A percentile compares a stretch with the other conserved stretches of the same genome.
These are phyloP conservation scores for Histomonas meleagridis DNA, from an alignment of 208 protist species.

Conservation along the genomic window DNA sequence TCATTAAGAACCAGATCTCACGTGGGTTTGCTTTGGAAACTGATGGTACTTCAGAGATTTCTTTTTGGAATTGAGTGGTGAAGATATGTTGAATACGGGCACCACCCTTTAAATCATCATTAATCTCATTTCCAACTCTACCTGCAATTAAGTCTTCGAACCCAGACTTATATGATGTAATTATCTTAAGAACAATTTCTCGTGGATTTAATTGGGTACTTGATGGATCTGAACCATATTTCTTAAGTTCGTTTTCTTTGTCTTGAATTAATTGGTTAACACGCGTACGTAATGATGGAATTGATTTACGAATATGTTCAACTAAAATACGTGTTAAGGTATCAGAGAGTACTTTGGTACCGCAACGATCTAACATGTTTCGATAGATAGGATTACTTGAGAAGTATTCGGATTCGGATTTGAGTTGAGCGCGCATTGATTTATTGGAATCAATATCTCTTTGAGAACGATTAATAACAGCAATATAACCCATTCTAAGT, in stretches of 20 bases:
- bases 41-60: not conserved
- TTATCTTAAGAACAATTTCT: not conserved
- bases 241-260: not conserved
- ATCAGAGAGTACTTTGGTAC: constrained; percentile 45
- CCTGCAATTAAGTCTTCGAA: constrained; percentile 19
- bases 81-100: constrained; percentile 32
- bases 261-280: not conserved
- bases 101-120: constrained; percentile 18
- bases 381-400: constrained; percentile 69
- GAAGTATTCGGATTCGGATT: constrained; percentile 64
- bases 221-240: not conserved
- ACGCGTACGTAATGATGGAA: constrained; percentile 66
- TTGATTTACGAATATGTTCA: constrained; percentile 74
- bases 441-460: constrained; percentile 76
- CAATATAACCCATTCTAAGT: constrained; percentile 85
- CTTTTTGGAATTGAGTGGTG: not conserved
- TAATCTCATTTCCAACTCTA: not conserved
- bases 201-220: not conserved
- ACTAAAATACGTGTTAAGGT: constrained; percentile 65
- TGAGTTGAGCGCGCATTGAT: constrained; percentile 66
- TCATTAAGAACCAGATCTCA: not conserved
- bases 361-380: constrained; percentile 39
- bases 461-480: constrained; percentile 90
- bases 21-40: not conserved
- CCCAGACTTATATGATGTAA: not conserved